A percentile compares a stretch with the other conserved stretches of the same genome.
Conservation (phyloP, 495 filamentous ascomycete species). For the Tuber umbilicatum region DNA sequence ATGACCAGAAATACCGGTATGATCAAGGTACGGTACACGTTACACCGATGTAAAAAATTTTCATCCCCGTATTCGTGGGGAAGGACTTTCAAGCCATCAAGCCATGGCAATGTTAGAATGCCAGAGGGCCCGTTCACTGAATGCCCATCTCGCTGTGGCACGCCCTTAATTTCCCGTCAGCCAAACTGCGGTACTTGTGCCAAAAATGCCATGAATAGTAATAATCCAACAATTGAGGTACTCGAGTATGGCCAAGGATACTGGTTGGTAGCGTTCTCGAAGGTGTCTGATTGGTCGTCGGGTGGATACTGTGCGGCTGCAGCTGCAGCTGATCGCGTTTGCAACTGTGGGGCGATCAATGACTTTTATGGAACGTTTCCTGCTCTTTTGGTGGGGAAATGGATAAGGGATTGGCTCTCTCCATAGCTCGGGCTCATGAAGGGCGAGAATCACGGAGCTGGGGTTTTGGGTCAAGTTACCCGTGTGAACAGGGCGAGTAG, state of each 20-base stretch:
- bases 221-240: background rate
- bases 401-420: background rate
- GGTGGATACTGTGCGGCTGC: background rate
- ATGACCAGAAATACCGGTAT: background rate
- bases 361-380: background rate
- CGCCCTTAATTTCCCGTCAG: background rate
- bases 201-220: background rate
- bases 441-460: background rate
- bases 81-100: background rate
- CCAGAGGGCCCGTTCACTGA: background rate
- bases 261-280: background rate
- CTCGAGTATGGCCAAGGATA: background rate
- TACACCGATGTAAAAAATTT: background rate
- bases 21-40: background rate
- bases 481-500: background rate
- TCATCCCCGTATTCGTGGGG: background rate
- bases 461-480: background rate
- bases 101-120: background rate
- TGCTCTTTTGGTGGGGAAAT: background rate
- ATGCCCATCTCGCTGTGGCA: background rate
- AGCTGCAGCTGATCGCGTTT: too few species aligned
- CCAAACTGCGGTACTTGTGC: background rate
- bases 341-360: background rate
- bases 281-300: background rate
- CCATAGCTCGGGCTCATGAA: background rate